Percentiles rank a stretch among this genome's conserved stretches.
These are phyloP conservation scores for Sporothrix protearum DNA, from an alignment of 2,329 filamentous ascomycete genomes.

Conservation along the genomic window DNA sequence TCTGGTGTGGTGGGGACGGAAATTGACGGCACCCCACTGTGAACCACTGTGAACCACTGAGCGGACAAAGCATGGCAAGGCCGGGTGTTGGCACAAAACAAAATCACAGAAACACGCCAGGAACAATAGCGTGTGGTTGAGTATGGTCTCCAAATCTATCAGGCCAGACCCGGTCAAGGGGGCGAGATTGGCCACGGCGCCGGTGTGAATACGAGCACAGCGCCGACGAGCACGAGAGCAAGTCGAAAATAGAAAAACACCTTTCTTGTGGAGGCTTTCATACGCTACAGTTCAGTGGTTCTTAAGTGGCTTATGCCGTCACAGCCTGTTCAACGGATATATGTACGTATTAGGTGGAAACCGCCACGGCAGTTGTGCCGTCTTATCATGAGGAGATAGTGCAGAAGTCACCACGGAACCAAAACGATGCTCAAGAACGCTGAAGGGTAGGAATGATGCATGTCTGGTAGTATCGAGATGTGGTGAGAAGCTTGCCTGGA, in stretches of 20 bases:
- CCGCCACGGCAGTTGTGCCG: neutral
- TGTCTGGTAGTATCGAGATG: no score
- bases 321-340: neutral
- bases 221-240: neutral
- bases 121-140: no score
- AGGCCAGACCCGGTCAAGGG: neutral
- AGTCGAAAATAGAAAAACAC: neutral
- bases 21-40: neutral
- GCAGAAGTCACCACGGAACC: neutral
- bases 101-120: neutral
- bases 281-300: no score
- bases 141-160: neutral
- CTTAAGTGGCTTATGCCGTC: neutral
- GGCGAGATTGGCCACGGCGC: constrained; percentile 5
- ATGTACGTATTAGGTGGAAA: neutral
- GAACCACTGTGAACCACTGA: neutral
- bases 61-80: neutral
- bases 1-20: neutral
- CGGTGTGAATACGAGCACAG: neutral
- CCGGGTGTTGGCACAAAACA: neutral
- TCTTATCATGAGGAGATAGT: no score
- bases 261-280: neutral
- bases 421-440: neutral
- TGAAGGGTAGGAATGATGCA: neutral
- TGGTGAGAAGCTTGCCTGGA: neutral